Percentiles rank a stretch among this genome's conserved stretches.
Evolutionary conservation across 352 stramenopile genomes (phyloP).

Genomic region (Phytophthora palmivora): DNA sequence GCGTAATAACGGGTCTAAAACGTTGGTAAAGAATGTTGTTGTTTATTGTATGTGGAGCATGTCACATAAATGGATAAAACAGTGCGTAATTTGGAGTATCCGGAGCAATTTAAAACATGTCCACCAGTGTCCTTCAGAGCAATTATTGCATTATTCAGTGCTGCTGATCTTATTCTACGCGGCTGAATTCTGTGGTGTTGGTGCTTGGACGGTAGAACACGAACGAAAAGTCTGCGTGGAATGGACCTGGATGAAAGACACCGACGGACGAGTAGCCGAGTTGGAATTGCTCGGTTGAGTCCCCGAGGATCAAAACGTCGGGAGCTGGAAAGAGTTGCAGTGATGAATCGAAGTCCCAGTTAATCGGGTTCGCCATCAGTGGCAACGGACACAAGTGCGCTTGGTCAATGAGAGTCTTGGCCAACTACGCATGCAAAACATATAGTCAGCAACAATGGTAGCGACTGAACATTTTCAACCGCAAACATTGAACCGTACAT

Average conservation of each 20-base stretch:
- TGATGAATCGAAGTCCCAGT: constrained; percentile 94
- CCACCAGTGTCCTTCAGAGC: neutral
- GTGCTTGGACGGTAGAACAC: constrained; percentile 86
- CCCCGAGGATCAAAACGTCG: constrained; percentile 87
- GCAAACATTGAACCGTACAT: constrained; percentile 48
- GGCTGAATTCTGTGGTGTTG: constrained; percentile 86
- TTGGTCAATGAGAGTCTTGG: constrained; percentile 93
- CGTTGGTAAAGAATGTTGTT: constrained; percentile 4
- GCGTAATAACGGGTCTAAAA: constrained; percentile 8
- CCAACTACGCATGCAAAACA: constrained; percentile 55
- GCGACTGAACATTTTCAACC: neutral
- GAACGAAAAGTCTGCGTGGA: constrained; percentile 89
- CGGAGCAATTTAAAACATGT: constrained; percentile 8
- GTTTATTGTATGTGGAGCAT: constrained; percentile 14
- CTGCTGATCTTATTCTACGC: constrained; percentile 67
- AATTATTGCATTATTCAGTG: neutral
- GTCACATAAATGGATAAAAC: constrained; percentile 27
- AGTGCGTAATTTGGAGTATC: constrained; percentile 19
- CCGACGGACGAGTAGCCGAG: constrained; percentile 83
- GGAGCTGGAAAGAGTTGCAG: constrained; percentile 94
- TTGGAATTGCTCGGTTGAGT: constrained; percentile 86
- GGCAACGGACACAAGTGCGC: constrained; percentile 93
- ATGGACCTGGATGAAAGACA: constrained; percentile 82
- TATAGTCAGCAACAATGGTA: constrained; percentile 13
- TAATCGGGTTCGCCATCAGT: constrained; percentile 90